These are phyloP conservation scores for Wilcoxina mikolae DNA, from an alignment of 495 filamentous ascomycete species.

Conservation along the genomic window DNA sequence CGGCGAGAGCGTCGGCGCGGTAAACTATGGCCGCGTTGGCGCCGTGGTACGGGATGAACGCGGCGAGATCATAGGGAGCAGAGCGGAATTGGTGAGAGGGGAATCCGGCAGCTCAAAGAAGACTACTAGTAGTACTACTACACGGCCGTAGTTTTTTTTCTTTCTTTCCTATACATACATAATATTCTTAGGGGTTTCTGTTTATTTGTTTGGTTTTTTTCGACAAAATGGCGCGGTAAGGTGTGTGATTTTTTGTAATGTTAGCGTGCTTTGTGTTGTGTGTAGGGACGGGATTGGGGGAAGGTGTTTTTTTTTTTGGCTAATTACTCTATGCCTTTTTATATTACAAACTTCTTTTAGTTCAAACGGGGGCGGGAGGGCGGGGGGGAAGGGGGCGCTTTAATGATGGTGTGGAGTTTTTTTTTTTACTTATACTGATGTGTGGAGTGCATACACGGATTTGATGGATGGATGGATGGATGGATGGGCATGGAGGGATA, in stretches of 20 bases:
- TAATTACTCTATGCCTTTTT: too few relatives aligned
- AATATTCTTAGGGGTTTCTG: neutral
- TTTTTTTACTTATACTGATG: too few relatives aligned
- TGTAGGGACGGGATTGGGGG: neutral
- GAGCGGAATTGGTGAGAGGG: slow-evolving; percentile 3
- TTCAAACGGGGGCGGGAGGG: too few relatives aligned
- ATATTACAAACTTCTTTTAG: too few relatives aligned
- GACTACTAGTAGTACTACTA: neutral
- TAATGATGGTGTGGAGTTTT: too few relatives aligned
- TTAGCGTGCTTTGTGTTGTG: neutral
- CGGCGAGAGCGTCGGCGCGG: slow-evolving; percentile 23
- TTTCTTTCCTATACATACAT: neutral
- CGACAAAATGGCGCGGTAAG: neutral
- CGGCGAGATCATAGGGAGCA: neutral
- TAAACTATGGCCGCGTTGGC: slow-evolving; percentile 3
- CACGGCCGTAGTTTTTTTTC: neutral
- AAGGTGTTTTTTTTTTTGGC: neutral
- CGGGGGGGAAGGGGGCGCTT: too few relatives aligned
- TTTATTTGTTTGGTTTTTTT: neutral
- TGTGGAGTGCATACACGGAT: too few relatives aligned
- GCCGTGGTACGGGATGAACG: neutral
- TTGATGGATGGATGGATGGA: too few relatives aligned
- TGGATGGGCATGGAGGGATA: too few relatives aligned
- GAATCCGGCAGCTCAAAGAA: neutral
- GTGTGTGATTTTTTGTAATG: neutral